Base-by-base conservation (phyloP, 2,329 filamentous ascomycete species). In the Dactylellina haptotyla region DNA sequence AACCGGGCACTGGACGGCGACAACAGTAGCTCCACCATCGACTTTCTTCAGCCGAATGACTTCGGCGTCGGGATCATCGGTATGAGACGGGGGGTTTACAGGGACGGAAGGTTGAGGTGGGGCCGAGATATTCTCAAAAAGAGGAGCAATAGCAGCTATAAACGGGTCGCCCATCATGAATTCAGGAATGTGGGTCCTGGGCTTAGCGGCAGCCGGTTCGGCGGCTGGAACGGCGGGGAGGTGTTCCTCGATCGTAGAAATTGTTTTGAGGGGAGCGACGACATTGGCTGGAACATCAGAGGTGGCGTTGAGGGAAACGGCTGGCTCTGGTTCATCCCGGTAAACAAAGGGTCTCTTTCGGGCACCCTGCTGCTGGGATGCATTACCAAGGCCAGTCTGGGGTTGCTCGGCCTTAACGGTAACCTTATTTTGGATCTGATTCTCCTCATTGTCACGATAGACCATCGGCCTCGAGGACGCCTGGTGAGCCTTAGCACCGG, bases 341-440 rank as follows among this genome's bases (percentile, higher is more conserved):
- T 59, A 72, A 43, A 72, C 61, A 37, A 59, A 41, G 1, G 32
- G 45, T 28, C 53, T 43, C 51, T 72, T 64, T n/a, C 58, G 66
- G 16, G 59, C 2, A 18, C 23, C 58, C 51, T 59, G 58, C 26
- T n/a, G 8, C 14, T 25, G 57, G 10, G 58, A 45, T 1, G 26
- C 34, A 16, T 57, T 46, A 28, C 28, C 26, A 16, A 41, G 2
- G 4, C 46, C 48, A 20, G 28, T 26, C 4, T 57, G 26, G 30
- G 59, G 30, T 18, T 41, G 16, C 1, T 30, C 39, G 14, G 28
- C 30, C 45, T 45, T 61, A 25, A 34, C 43, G 3, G 53, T n/a
- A 8, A 6, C 45, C 37, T 56, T 45, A 25, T 25, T 43, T 26
- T 57, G 34, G 18, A 3, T 28, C 8, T 41, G 34, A n/a, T 28